phyloP scores from a whole-genome alignment of 495 filamentous ascomycete genomes.

The Neurospora sp. region DNA sequence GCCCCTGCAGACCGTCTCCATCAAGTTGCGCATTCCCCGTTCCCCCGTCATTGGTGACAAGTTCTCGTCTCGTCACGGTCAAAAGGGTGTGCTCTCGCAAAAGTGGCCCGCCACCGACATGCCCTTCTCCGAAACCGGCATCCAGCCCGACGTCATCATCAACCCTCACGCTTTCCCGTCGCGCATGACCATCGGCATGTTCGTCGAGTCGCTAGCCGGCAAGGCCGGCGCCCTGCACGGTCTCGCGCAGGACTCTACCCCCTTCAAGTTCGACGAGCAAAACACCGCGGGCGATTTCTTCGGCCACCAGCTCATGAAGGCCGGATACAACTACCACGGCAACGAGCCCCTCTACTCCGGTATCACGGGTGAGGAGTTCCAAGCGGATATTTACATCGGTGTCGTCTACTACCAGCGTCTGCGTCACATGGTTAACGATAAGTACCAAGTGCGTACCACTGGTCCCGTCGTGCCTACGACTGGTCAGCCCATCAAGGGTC shows the following conservation, averaged over 20 bases:
- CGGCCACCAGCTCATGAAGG: constrained; percentile 83
- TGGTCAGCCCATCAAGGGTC: constrained; percentile 93
- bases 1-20: constrained; percentile 72
- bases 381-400: constrained; percentile 92
- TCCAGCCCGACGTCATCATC: constrained; percentile 96
- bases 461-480: constrained; percentile 81
- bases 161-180: constrained; percentile 99
- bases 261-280: constrained; percentile 87
- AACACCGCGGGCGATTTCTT: constrained; percentile 92
- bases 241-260: constrained; percentile 86
- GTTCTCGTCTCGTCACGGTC: constrained; percentile 95
- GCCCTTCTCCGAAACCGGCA: constrained; percentile 95
- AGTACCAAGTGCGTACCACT: constrained; percentile 96
- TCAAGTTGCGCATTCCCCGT: constrained; percentile 87
- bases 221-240: constrained; percentile 93
- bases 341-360: constrained; percentile 98
- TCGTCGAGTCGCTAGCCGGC: constrained; percentile 92
- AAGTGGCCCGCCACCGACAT: constrained; percentile 92
- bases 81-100: constrained; percentile 96
- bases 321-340: constrained; percentile 95
- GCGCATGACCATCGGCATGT: constrained; percentile 99
- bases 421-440: constrained; percentile 99
- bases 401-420: constrained; percentile 96
- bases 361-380: constrained; percentile 88
- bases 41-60: constrained; percentile 94